Conservation (phyloP, 768 basidiomycete species). For the Sporobolomyces phaffii region DNA sequence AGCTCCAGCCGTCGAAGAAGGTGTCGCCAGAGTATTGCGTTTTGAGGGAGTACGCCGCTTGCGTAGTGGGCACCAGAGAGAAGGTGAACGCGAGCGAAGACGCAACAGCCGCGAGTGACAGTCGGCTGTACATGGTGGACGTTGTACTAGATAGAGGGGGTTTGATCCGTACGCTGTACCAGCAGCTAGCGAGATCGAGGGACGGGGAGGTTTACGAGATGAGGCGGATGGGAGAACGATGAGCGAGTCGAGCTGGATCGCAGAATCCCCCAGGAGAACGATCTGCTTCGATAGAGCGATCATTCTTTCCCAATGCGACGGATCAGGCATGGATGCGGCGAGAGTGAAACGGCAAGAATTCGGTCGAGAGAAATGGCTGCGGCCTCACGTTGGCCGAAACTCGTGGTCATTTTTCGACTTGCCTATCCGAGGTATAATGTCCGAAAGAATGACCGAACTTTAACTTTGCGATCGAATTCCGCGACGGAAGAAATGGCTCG, state of each 20-base stretch:
- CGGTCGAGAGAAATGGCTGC: too few relatives aligned
- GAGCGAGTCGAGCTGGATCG: background rate
- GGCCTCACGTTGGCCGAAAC: background rate
- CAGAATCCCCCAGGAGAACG: background rate
- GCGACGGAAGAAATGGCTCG: background rate
- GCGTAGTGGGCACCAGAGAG: background rate
- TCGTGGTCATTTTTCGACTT: too few relatives aligned
- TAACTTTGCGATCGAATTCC: background rate
- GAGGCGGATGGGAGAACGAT: background rate
- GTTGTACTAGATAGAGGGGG: background rate
- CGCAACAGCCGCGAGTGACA: background rate
- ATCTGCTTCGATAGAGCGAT: background rate
- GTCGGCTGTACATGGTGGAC: background rate
- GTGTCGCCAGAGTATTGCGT: constrained; percentile 52
- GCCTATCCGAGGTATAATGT: background rate
- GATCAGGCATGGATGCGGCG: background rate
- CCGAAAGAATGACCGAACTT: background rate
- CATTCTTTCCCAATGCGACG: background rate
- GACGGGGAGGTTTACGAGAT: too few relatives aligned
- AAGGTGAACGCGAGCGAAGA: background rate
- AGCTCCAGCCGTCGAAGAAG: constrained; percentile 27
- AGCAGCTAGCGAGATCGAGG: too few relatives aligned
- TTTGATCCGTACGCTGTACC: background rate
- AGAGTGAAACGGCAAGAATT: too few relatives aligned
- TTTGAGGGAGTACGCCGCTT: constrained; percentile 52